A percentile compares a stretch with the other conserved stretches of the same genome.
phyloP scores from a whole-genome alignment of 1,139 yeast species.

The Suhomyces atakaporum region DNA sequence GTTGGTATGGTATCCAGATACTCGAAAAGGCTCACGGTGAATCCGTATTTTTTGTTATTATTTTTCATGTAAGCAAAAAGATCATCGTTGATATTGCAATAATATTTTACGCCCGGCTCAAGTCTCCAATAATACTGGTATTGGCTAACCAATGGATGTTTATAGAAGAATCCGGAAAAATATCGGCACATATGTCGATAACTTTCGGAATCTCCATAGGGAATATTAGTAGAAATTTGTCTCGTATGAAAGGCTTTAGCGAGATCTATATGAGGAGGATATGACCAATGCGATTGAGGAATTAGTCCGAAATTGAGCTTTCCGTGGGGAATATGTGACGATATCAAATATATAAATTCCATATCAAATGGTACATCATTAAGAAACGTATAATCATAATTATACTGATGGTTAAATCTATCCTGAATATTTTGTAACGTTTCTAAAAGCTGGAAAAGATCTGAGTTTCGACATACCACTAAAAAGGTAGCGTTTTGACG shows the following conservation, averaged over 20 bases:
- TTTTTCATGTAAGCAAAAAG: conserved; percentile 29
- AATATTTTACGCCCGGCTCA: conserved; percentile 14
- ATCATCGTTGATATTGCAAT: conserved; percentile 34
- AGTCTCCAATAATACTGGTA: conserved; percentile 41
- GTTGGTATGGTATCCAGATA: conserved; percentile 35
- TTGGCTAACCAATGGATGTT: conserved; percentile 30
- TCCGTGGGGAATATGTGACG: conserved; percentile 24
- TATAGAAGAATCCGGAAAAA: conserved; percentile 37
- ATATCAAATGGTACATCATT: conserved; percentile 34
- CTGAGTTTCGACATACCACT: conserved; percentile 17
- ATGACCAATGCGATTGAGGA: conserved; percentile 33
- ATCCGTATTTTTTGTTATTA: conserved; percentile 28
- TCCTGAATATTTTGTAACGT: conserved; percentile 23
- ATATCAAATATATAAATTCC: conserved; percentile 26
- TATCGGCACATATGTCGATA: conserved; percentile 44
- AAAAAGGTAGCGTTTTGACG: conserved; percentile 17
- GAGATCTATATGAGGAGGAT: conserved; percentile 32
- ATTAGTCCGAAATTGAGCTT: conserved; percentile 33
- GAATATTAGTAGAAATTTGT: conserved; percentile 4
- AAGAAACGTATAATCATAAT: conserved; percentile 39
- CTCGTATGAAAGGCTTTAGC: conserved; percentile 20
- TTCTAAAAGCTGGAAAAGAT: conserved; percentile 17
- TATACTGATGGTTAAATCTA: conserved; percentile 20
- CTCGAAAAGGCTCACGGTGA: conserved; percentile 30
- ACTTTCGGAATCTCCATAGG: conserved; percentile 33